Base-by-base conservation (phyloP, 2,329 filamentous ascomycete species). In the Xylaria arbuscula region DNA sequence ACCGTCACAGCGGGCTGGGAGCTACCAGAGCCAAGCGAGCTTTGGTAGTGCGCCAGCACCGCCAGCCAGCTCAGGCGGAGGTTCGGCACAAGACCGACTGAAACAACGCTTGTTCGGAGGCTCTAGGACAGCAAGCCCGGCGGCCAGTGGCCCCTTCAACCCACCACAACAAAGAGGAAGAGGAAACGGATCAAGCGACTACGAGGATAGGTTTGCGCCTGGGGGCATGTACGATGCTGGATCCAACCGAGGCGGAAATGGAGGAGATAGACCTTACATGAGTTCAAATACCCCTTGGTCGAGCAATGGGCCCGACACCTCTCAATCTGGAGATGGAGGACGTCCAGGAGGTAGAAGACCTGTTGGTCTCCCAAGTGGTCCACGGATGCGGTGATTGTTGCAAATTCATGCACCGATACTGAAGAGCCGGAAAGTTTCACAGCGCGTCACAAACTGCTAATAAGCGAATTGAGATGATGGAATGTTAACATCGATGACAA, bases 51-150 rank as follows among this genome's bases (percentile, higher is more conserved):
- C 78, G 76, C 77, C 81, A 75, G 77, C 71, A 76, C 78, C 74
- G 71, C 75, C 74, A 71, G 74, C 71, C 40, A 78, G 77, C 58
- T 73, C 81, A 58, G 76, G 76, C 47, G 82, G 84, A 2, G 84
- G 84, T 40, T 89, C 90, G 22, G 93, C 93, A 59, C 93, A 97
- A 81, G 93, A 97, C 74, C 86, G 93, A 73, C 83, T 98, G 74
- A 93, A 93, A 77, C 93, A 94, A 75, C 84, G 93, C 70, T 82
- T 97, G 54, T 93, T 93, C 85, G 89, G 88, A n/a, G 86, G 84
- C 5, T 80, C 87, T 24, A 84, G 86, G 72, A 87, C 87, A 51
- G 83, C 83, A 56, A 90, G 88, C 71, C 88, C 89, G 9, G 81
- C 82, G 28, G 77, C 80, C 19, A 75, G 75, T 24, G 82, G 82